Conservation (phyloP, 768 basidiomycete genomes). For the Lactarius indigo region DNA sequence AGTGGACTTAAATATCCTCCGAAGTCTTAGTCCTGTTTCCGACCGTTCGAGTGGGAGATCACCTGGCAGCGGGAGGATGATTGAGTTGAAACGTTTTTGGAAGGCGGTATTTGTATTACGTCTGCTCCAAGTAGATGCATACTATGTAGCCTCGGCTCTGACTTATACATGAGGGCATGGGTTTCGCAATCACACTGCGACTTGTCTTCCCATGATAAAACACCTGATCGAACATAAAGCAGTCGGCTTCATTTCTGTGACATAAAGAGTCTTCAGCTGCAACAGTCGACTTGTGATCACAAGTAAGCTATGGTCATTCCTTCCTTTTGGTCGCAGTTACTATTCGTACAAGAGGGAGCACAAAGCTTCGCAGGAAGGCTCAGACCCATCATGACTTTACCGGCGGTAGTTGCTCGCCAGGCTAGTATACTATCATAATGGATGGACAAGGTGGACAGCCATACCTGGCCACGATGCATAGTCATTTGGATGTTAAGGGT, state of each 20-base stretch:
- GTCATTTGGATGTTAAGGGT: neutral
- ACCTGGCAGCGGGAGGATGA: neutral
- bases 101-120: neutral
- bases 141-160: neutral
- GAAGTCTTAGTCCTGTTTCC: slow-evolving; percentile 40
- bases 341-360: neutral
- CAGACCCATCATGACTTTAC: neutral
- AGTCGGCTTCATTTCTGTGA: neutral
- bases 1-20: slow-evolving; percentile 57
- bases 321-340: neutral
- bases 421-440: slow-evolving; percentile 38
- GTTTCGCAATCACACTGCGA: neutral
- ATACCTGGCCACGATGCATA: neutral
- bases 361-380: neutral
- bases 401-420: neutral
- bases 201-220: neutral
- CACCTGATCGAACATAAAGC: neutral
- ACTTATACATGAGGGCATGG: neutral
- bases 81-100: neutral
- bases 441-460: slow-evolving; percentile 27
- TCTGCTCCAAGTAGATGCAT: neutral
- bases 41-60: neutral
- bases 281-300: neutral
- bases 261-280: neutral
- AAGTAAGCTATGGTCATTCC: neutral